Conservation (phyloP, 2,329 filamentous ascomycete species). For the Westerdykella sp. region DNA sequence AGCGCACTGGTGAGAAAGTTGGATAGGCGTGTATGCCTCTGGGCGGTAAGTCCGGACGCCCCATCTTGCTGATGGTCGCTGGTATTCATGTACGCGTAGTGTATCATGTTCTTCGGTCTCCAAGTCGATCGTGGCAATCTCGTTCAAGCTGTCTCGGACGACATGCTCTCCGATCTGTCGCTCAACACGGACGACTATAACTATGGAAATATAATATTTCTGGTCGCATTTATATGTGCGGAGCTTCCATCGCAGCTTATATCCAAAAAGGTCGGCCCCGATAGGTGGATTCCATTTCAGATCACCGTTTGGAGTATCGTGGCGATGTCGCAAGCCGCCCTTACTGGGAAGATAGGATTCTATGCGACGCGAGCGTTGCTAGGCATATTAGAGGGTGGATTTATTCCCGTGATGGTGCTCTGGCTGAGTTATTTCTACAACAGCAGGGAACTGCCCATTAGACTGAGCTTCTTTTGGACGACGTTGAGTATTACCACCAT, state of each 20-base stretch:
- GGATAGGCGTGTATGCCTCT: conserved; percentile 4
- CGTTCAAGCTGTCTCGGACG: background rate
- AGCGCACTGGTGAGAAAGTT: conserved; percentile 15
- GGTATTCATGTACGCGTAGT: background rate
- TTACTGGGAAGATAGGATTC: conserved; percentile 7
- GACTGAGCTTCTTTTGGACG: conserved; percentile 59
- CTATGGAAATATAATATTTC: conserved; percentile 51
- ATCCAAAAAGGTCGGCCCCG: conserved; percentile 36
- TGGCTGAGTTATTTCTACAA: conserved; percentile 70
- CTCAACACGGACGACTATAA: conserved; percentile 14
- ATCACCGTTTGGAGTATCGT: conserved; percentile 17
- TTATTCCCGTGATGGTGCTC: conserved; percentile 52
- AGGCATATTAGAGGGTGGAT: conserved; percentile 51
- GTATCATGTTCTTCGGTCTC: conserved; percentile 4
- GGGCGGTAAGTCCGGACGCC: background rate
- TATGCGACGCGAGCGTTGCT: conserved; percentile 34
- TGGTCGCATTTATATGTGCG: conserved; percentile 64
- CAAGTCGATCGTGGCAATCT: conserved; percentile 6
- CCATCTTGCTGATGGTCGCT: too few species aligned
- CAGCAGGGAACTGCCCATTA: conserved; percentile 52
- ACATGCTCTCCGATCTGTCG: conserved; percentile 12
- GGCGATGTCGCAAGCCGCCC: conserved; percentile 5
- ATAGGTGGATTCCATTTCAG: conserved; percentile 36
- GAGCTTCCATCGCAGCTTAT: conserved; percentile 38
- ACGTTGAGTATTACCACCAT: conserved; percentile 47